These are phyloP conservation scores for Parmelia sp. DNA, from an alignment of 495 filamentous ascomycete genomes.

Conservation along the genomic window DNA sequence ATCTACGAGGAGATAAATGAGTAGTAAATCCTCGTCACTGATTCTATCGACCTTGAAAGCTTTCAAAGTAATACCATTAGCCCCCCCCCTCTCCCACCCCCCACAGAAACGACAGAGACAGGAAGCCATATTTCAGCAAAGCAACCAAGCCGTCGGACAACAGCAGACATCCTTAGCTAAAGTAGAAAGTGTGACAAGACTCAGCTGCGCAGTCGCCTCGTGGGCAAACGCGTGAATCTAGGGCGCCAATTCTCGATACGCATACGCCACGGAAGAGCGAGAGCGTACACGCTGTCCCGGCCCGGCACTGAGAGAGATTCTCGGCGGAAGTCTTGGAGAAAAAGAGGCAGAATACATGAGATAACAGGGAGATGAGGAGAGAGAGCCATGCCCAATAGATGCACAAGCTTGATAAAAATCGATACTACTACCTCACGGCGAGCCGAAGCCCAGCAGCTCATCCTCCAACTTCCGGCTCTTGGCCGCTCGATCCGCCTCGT, in stretches of 20 bases:
- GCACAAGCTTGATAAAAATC: background rate
- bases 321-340: too few species aligned
- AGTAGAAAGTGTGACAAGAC: slow-evolving; percentile 22
- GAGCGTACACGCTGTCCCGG: slow-evolving; percentile 22
- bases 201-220: slow-evolving; percentile 19
- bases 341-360: background rate
- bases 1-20: too few species aligned
- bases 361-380: background rate
- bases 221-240: slow-evolving; percentile 19
- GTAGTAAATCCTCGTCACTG: too few species aligned
- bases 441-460: slow-evolving; percentile 50
- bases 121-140: slow-evolving; percentile 20
- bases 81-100: too few species aligned
- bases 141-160: slow-evolving; percentile 19
- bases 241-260: slow-evolving; percentile 21
- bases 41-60: too few species aligned
- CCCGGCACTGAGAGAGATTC: background rate
- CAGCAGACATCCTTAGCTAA: slow-evolving; percentile 15
- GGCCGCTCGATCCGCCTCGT: slow-evolving; percentile 58
- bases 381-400: background rate
- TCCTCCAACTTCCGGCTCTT: slow-evolving; percentile 68
- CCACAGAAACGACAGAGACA: too few species aligned
- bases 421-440: background rate
- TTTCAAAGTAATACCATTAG: too few species aligned
- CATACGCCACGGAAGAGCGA: slow-evolving; percentile 15